These are phyloP conservation scores for Hyphodiscus sp. DNA, from an alignment of 2,329 filamentous ascomycete genomes.

Conservation along the genomic window DNA sequence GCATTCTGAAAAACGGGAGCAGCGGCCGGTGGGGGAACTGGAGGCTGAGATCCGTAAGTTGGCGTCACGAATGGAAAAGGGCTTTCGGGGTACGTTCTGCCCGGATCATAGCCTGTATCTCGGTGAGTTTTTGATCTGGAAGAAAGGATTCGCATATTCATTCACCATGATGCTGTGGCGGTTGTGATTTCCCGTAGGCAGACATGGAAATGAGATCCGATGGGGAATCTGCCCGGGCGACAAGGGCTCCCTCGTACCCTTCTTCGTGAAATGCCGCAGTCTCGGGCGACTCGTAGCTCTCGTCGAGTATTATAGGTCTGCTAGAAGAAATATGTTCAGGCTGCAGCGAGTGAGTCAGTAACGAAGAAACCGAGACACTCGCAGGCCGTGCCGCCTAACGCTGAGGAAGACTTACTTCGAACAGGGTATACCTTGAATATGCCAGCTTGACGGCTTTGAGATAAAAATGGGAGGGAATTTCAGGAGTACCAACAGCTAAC, in stretches of 20 bases:
- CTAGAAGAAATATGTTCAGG: conserved; percentile 24
- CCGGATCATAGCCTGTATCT: conserved; percentile 26
- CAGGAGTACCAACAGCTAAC: not conserved
- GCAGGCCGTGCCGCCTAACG: not conserved
- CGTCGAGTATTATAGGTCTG: conserved; percentile 31
- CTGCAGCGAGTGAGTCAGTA: conserved; percentile 21
- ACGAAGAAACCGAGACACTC: not conserved
- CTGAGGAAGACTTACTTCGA: conserved; percentile 24
- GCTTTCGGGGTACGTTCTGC: conserved; percentile 31
- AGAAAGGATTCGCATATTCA: conserved; percentile 25
- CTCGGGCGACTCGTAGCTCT: conserved; percentile 30
- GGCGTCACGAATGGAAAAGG: conserved; percentile 42
- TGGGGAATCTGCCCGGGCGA: conserved; percentile 29
- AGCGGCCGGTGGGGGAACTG: conserved; percentile 34
- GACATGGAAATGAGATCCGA: conserved; percentile 60
- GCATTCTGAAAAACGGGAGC: conserved; percentile 24
- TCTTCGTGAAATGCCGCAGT: conserved; percentile 31
- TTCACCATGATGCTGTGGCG: conserved; percentile 77
- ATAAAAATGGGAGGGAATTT: not conserved
- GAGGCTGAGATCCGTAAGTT: conserved; percentile 42
- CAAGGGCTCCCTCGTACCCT: conserved; percentile 30
- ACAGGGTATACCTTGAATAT: conserved; percentile 29
- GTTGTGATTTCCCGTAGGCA: conserved; percentile 70
- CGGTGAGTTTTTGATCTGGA: conserved; percentile 13
- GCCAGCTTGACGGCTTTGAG: conserved; percentile 30